phyloP scores from a whole-genome alignment of 768 basidiomycete species.

The Sarcodon aspratus region DNA sequence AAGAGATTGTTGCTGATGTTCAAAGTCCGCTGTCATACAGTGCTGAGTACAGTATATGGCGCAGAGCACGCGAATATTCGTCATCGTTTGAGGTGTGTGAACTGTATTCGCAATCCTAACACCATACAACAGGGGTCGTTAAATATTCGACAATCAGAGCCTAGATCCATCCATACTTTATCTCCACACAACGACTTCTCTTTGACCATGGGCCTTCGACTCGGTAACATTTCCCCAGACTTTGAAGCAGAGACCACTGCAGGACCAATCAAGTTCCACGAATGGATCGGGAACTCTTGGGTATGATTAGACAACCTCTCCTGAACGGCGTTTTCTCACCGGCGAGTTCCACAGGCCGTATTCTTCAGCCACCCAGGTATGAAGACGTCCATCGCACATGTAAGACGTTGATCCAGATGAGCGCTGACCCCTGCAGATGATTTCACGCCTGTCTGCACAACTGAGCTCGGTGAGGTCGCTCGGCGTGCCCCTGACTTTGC shows the following conservation, averaged over 20 bases:
- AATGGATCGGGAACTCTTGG: slow-evolving; percentile 88
- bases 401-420: not conserved
- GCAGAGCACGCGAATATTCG: no score
- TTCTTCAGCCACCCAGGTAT: slow-evolving; percentile 88
- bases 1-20: no score
- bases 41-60: no score
- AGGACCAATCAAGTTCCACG: slow-evolving; percentile 85
- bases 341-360: slow-evolving; percentile 38
- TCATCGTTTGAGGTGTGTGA: no score
- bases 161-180: not conserved
- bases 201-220: slow-evolving; percentile 44
- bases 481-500: slow-evolving; percentile 72
- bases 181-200: not conserved
- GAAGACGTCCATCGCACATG: not conserved
- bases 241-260: slow-evolving; percentile 85
- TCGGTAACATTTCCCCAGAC: slow-evolving; percentile 84
- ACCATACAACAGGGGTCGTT: no score
- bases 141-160: no score
- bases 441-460: slow-evolving; percentile 92
- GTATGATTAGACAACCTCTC: slow-evolving; percentile 24
- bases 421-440: slow-evolving; percentile 21
- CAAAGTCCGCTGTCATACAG: no score
- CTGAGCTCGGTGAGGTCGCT: slow-evolving; percentile 94
- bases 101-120: no score
- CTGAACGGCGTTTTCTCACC: not conserved